Evolutionary conservation across 257 asterid species (phyloP).

Genomic region (Solanum virginianum): DNA sequence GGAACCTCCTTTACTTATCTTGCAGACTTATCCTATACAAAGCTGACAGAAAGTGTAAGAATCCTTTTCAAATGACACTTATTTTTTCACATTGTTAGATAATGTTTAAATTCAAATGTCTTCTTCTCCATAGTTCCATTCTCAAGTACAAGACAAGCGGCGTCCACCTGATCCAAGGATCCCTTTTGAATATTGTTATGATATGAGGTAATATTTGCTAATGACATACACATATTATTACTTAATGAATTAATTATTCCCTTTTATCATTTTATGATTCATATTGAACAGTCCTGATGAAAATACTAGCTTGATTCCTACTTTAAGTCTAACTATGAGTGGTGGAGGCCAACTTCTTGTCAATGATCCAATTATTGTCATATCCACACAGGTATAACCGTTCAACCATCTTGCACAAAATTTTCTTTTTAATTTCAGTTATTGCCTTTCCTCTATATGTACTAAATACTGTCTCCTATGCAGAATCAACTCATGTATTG

Average conservation of each 20-base stretch:
- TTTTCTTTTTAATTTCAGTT: background rate
- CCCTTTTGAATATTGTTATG: slow-evolving; percentile 74
- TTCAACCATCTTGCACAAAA: background rate
- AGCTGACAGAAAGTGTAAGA: slow-evolving; percentile 53
- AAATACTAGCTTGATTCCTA: slow-evolving; percentile 63
- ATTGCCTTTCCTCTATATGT: background rate
- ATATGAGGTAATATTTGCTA: slow-evolving; percentile 46
- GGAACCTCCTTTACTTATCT: slow-evolving; percentile 89
- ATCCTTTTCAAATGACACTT: background rate
- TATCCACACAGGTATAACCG: slow-evolving; percentile 43
- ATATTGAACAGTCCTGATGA: slow-evolving; percentile 39
- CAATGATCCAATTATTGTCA: slow-evolving; percentile 63
- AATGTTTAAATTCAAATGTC: slow-evolving; percentile 1
- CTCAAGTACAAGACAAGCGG: slow-evolving; percentile 33
- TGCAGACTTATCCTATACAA: slow-evolving; percentile 47
- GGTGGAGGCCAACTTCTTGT: slow-evolving; percentile 64
- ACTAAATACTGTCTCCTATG: slow-evolving; percentile 6
- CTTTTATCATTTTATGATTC: slow-evolving; percentile 1
- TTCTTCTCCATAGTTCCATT: slow-evolving; percentile 46
- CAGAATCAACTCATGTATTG: slow-evolving; percentile 63
- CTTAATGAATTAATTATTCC: background rate
- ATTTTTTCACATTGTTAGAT: background rate
- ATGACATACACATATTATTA: background rate
- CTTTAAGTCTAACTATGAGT: slow-evolving; percentile 51
- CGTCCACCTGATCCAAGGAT: slow-evolving; percentile 57